These are phyloP conservation scores for Barnettozyma wickerhamii DNA, from an alignment of 805 yeast genomes.

Conservation along the genomic window DNA sequence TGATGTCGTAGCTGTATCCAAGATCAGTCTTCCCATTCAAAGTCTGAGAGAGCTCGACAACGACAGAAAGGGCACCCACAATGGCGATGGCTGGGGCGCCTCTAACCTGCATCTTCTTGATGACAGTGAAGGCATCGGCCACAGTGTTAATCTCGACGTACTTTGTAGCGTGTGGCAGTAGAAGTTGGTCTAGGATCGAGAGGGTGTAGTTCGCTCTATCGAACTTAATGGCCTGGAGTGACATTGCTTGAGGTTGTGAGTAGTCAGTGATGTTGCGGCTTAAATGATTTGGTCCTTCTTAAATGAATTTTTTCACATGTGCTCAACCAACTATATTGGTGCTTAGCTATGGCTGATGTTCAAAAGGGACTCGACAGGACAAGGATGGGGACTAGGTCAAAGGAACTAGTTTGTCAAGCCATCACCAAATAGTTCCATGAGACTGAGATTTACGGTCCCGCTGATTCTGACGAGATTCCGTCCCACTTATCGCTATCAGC, in stretches of 20 bases:
- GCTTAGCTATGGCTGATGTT: no score
- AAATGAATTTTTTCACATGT: not conserved
- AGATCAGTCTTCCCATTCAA: conserved; percentile 24
- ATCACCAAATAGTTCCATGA: not conserved
- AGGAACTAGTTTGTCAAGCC: no score
- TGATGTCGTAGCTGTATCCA: conserved; percentile 30
- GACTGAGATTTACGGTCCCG: no score
- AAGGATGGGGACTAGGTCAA: no score
- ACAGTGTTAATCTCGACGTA: conserved; percentile 60
- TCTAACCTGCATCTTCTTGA: conserved; percentile 87
- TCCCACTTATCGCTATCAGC: not conserved
- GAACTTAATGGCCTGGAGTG: conserved; percentile 67
- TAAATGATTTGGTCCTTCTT: not conserved
- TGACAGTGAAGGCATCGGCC: conserved; percentile 78
- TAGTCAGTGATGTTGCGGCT: no score
- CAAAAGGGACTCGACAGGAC: no score
- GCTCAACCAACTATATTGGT: no score
- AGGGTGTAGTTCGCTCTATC: conserved; percentile 43
- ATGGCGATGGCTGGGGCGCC: conserved; percentile 99
- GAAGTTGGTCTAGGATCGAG: conserved; percentile 72
- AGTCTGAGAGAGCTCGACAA: conserved; percentile 54
- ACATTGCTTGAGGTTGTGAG: conserved; percentile 24
- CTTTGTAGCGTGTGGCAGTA: conserved; percentile 72
- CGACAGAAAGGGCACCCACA: conserved; percentile 82
- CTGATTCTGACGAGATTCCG: no score